A percentile compares a stretch with the other conserved stretches of the same genome.
phyloP scores from a whole-genome alignment of 2,329 filamentous ascomycete species.

The Diaporthe citri region DNA sequence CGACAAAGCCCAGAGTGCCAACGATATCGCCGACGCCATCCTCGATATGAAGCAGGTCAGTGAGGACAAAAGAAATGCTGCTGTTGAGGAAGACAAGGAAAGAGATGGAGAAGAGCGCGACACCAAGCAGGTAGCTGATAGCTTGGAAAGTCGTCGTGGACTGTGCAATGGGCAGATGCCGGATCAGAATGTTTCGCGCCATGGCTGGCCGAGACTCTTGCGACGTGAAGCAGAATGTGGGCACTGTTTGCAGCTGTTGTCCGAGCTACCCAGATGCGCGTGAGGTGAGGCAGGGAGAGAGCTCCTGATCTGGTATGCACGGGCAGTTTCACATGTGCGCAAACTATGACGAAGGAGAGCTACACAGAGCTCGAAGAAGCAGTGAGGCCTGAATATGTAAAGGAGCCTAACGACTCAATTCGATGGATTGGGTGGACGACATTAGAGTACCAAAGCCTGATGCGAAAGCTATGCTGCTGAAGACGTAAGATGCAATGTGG shows the following conservation, averaged over 20 bases:
- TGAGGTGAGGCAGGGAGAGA: constrained; percentile 4
- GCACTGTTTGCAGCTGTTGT: constrained; percentile 21
- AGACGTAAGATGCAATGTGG: constrained; percentile 4
- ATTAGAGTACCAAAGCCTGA: constrained; percentile 8
- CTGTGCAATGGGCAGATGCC: constrained; percentile 69
- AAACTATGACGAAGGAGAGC: constrained; percentile 15
- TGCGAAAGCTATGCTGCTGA: constrained; percentile 10
- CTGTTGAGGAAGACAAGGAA: constrained; percentile 93
- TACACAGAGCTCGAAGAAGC: constrained; percentile 11
- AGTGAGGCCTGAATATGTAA: constrained; percentile 30
- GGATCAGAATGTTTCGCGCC: constrained; percentile 50
- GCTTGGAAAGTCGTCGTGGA: constrained; percentile 73
- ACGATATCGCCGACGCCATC: constrained; percentile 82
- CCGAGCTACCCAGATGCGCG: neutral
- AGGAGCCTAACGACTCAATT: constrained; percentile 25
- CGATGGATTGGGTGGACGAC: constrained; percentile 14
- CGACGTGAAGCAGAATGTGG: neutral
- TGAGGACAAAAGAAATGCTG: constrained; percentile 86
- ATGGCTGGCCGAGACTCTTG: constrained; percentile 25
- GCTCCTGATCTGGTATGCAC: constrained; percentile 14
- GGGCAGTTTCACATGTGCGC: constrained; percentile 37
- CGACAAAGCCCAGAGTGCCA: constrained; percentile 86
- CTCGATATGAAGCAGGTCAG: constrained; percentile 82
- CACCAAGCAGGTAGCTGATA: constrained; percentile 82
- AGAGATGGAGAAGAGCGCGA: constrained; percentile 88